These are phyloP conservation scores for Colletotrichum musicola DNA, from an alignment of 2,329 filamentous ascomycete genomes.

Conservation along the genomic window DNA sequence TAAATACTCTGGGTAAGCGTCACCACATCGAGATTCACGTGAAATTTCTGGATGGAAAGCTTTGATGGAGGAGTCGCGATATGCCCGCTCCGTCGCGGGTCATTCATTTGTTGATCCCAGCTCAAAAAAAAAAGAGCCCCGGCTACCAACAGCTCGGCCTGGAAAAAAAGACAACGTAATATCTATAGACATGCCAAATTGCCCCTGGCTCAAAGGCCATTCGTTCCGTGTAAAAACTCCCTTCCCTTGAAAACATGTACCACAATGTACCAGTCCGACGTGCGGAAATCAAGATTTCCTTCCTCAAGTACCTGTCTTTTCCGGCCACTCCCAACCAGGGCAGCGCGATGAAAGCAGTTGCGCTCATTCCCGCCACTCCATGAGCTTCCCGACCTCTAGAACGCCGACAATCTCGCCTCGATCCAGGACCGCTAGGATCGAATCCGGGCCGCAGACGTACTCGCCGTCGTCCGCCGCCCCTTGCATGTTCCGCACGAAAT, in stretches of 20 bases:
- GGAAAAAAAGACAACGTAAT: not conserved
- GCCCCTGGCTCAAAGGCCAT: no score
- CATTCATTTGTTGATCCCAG: constrained; percentile 14
- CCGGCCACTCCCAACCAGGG: no score
- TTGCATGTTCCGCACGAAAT: constrained; percentile 61
- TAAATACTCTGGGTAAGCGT: no score
- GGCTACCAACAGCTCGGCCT: not conserved
- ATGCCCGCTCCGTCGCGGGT: not conserved
- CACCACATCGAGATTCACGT: not conserved
- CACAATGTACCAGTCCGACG: no score
- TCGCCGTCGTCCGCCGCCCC: constrained; percentile 47
- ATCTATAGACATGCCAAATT: no score
- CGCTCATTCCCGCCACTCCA: constrained; percentile 41
- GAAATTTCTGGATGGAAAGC: not conserved
- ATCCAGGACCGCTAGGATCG: constrained; percentile 62
- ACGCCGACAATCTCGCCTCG: constrained; percentile 62
- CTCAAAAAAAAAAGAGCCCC: not conserved
- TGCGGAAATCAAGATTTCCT: not conserved
- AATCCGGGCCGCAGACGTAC: constrained; percentile 53
- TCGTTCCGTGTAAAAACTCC: no score
- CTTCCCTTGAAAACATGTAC: no score
- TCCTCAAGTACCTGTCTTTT: not conserved
- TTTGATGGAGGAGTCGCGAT: not conserved
- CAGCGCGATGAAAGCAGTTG: no score
- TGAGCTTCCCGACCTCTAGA: constrained; percentile 60